A percentile compares a stretch with the other conserved stretches of the same genome.
Evolutionary conservation across 2,329 filamentous ascomycete species (phyloP).

Genomic region (Orbilia brochopaga): DNA sequence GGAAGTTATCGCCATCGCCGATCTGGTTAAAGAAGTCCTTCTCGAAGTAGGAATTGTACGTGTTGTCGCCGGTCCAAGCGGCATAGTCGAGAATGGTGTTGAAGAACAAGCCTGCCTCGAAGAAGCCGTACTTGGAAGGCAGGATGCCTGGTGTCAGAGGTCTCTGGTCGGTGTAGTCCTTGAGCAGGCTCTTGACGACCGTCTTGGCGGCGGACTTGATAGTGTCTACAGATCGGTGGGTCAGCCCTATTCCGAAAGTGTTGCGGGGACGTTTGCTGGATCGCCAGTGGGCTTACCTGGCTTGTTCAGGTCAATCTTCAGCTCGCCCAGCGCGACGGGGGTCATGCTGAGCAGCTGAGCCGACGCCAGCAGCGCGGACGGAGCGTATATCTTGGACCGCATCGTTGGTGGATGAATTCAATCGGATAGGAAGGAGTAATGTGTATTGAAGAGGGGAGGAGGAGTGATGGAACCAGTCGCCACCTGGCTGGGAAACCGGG

Average conservation of each 20-base stretch:
- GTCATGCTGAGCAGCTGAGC: slow-evolving; percentile 21
- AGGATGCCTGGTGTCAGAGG: slow-evolving; percentile 30
- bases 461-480: no score
- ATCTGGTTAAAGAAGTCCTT: slow-evolving; percentile 44
- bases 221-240: slow-evolving; percentile 14
- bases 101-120: slow-evolving; percentile 40
- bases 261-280: slow-evolving; percentile 28
- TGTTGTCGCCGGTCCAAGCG: slow-evolving; percentile 36
- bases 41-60: slow-evolving; percentile 30
- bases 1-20: slow-evolving; percentile 21
- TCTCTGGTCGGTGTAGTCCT: slow-evolving; percentile 31
- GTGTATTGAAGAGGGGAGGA: neutral
- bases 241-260: no score
- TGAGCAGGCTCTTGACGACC: slow-evolving; percentile 20
- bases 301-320: slow-evolving; percentile 27
- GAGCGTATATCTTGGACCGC: slow-evolving; percentile 24
- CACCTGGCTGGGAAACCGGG: no score
- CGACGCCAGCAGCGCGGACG: slow-evolving; percentile 29
- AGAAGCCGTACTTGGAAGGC: slow-evolving; percentile 22
- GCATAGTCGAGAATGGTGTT: slow-evolving; percentile 43
- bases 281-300: slow-evolving; percentile 33
- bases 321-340: slow-evolving; percentile 14
- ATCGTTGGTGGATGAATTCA: slow-evolving; percentile 31
- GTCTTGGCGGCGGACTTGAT: slow-evolving; percentile 26
- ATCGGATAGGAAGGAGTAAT: slow-evolving; percentile 16